A percentile compares a stretch with the other conserved stretches of the same genome.
Evolutionary conservation across 176 grass and related monocot species (phyloP).

Genomic region (Ananas comosus): DNA sequence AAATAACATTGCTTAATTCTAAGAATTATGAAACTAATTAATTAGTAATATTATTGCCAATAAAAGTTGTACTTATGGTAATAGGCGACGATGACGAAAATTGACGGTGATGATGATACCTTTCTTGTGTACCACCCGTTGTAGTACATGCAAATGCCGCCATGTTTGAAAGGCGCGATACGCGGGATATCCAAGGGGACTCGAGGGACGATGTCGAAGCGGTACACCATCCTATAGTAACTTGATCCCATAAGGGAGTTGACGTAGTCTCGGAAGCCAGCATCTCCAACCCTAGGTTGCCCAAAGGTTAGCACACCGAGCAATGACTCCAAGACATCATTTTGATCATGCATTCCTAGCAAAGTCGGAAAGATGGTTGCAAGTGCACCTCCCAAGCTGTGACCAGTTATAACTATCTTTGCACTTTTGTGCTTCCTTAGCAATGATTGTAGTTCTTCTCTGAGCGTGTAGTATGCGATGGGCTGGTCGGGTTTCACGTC

Average conservation of each 20-base stretch:
- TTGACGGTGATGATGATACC: background rate
- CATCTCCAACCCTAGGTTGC: constrained; percentile 69
- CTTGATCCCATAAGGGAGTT: background rate
- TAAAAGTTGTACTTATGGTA: too few species aligned
- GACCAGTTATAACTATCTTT: constrained; percentile 49
- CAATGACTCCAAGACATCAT: constrained; percentile 29
- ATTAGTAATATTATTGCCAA: too few species aligned
- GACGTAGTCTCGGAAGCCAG: constrained; percentile 25
- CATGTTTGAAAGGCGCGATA: constrained; percentile 33
- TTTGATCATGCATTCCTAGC: constrained; percentile 38
- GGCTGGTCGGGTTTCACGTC: constrained; percentile 8
- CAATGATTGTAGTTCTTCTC: constrained; percentile 24
- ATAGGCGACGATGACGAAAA: too few species aligned
- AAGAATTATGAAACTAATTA: too few species aligned
- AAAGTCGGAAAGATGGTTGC: constrained; percentile 61
- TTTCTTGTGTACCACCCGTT: constrained; percentile 49
- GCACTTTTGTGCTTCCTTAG: constrained; percentile 39
- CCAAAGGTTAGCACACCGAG: constrained; percentile 43
- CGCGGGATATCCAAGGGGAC: constrained; percentile 52
- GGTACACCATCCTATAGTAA: constrained; percentile 55
- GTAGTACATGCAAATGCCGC: constrained; percentile 50
- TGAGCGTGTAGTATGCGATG: constrained; percentile 66
- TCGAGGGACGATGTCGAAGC: constrained; percentile 62
- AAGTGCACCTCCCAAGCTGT: constrained; percentile 82
- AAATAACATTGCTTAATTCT: too few species aligned